Conservation (phyloP, 2,329 filamentous ascomycete species). For the Diaporthe nobilis region DNA sequence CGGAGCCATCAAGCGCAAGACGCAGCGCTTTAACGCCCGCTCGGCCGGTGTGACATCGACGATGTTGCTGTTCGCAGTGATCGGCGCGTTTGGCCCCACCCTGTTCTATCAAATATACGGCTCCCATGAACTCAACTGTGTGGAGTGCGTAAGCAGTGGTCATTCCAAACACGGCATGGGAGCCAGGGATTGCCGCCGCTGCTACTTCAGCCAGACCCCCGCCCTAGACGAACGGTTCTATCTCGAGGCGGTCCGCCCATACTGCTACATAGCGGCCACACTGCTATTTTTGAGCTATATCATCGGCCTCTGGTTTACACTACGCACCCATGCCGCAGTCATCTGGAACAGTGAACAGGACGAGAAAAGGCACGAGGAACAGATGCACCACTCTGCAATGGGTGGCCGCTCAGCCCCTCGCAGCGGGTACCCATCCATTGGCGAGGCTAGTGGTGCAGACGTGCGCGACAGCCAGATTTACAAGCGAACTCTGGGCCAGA, state of each 20-base stretch:
- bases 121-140: slow-evolving; percentile 94
- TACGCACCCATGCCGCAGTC: slow-evolving; percentile 94
- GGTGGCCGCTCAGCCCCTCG: slow-evolving; percentile 47
- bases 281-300: slow-evolving; percentile 93
- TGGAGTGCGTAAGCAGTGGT: slow-evolving; percentile 69
- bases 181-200: slow-evolving; percentile 87
- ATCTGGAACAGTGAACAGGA: slow-evolving; percentile 93
- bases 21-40: slow-evolving; percentile 96
- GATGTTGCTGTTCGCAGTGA: slow-evolving; percentile 96
- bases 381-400: slow-evolving; percentile 46
- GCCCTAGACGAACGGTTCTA: slow-evolving; percentile 91
- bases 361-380: slow-evolving; percentile 78
- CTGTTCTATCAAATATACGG: slow-evolving; percentile 99
- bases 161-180: slow-evolving; percentile 53
- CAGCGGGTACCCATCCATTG: slow-evolving; percentile 49
- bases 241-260: slow-evolving; percentile 89
- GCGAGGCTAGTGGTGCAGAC: slow-evolving; percentile 70
- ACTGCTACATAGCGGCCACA: slow-evolving; percentile 88
- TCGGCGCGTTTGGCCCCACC: slow-evolving; percentile 94
- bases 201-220: slow-evolving; percentile 92
- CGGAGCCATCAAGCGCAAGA: slow-evolving; percentile 97
- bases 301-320: slow-evolving; percentile 94
- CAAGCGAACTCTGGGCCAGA: slow-evolving; percentile 93
- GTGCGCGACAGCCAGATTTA: slow-evolving; percentile 92
- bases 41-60: slow-evolving; percentile 97